These are phyloP conservation scores for Barnettozyma sp. DNA, from an alignment of 805 yeast genomes.

Conservation along the genomic window DNA sequence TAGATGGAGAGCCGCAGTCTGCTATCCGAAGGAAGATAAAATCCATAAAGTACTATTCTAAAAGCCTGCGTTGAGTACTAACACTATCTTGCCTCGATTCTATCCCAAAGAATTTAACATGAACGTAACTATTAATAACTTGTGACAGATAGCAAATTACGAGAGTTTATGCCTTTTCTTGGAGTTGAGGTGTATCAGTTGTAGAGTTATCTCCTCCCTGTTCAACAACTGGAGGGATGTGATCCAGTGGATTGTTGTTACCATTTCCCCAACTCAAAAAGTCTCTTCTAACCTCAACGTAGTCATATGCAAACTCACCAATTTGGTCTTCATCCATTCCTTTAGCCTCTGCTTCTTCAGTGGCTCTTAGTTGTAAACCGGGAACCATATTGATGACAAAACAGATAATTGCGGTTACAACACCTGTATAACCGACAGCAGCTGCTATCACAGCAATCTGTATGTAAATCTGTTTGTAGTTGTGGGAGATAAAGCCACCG, in stretches of 20 bases:
- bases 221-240: conserved; percentile 10
- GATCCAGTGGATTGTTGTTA: conserved; percentile 7
- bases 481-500: conserved; percentile 91
- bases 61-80: too few relatives aligned
- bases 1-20: too few relatives aligned
- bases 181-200: conserved; percentile 4
- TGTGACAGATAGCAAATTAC: too few relatives aligned
- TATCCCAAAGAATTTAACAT: too few relatives aligned
- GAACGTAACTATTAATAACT: too few relatives aligned
- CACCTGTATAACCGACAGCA: conserved; percentile 64
- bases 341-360: conserved; percentile 75
- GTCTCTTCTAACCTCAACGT: conserved; percentile 93
- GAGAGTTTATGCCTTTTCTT: conserved; percentile 3
- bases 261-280: conserved; percentile 46
- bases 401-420: conserved; percentile 72
- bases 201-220: conserved; percentile 9
- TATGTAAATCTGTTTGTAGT: conserved; percentile 85
- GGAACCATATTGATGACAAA: conserved; percentile 72
- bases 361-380: conserved; percentile 70
- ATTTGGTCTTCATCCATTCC: conserved; percentile 97
- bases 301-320: conserved; percentile 98
- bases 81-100: too few relatives aligned
- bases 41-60: too few relatives aligned
- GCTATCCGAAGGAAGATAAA: too few relatives aligned
- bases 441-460: conserved; percentile 83